These are phyloP conservation scores for Mariannaea sp. DNA, from an alignment of 2,329 filamentous ascomycete species.

Conservation along the genomic window DNA sequence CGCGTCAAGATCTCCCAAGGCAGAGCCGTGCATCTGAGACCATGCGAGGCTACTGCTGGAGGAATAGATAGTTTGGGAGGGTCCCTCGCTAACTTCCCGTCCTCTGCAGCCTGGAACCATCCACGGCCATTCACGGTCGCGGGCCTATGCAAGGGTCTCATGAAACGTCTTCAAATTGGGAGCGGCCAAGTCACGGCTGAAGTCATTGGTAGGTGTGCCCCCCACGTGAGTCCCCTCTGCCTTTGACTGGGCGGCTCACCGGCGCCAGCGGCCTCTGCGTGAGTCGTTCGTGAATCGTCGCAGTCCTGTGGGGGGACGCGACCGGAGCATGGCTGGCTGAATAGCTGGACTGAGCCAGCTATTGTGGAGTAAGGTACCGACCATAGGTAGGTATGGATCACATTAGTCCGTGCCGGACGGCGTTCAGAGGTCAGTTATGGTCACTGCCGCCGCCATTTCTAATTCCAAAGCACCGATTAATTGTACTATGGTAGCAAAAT, in stretches of 20 bases:
- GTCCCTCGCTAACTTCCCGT: too few relatives aligned
- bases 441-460: too few relatives aligned
- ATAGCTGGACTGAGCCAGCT: constrained; percentile 6
- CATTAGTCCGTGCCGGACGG: too few relatives aligned
- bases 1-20: neutral
- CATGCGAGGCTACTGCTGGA: constrained; percentile 17
- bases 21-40: constrained; percentile 6
- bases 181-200: constrained; percentile 28
- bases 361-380: too few relatives aligned
- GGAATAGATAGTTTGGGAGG: neutral
- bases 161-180: constrained; percentile 3
- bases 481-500: too few relatives aligned
- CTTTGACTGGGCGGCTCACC: constrained; percentile 11
- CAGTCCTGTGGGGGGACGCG: neutral
- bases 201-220: constrained; percentile 9
- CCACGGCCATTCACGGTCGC: neutral
- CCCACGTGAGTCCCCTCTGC: constrained; percentile 27
- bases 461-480: too few relatives aligned
- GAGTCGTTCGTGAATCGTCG: constrained; percentile 1
- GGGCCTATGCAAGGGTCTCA: neutral
- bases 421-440: too few relatives aligned
- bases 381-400: too few relatives aligned
- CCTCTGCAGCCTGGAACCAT: constrained; percentile 13
- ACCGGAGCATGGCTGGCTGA: constrained; percentile 12
- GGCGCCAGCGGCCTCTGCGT: neutral